These are phyloP conservation scores for Melaleuca quinquenervia DNA, from an alignment of 345 rosid genomes.

Conservation along the genomic window DNA sequence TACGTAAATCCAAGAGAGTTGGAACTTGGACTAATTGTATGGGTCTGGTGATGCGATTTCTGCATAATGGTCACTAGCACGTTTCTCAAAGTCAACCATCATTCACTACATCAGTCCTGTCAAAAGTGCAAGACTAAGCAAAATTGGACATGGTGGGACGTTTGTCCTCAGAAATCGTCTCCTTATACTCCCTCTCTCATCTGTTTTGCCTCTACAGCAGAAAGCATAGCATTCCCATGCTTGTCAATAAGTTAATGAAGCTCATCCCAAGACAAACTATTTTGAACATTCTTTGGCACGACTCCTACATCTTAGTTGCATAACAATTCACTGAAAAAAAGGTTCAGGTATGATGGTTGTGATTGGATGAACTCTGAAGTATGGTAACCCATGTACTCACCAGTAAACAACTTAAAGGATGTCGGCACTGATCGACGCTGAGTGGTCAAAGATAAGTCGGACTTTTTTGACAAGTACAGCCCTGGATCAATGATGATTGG, in stretches of 20 bases:
- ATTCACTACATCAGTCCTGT: background rate
- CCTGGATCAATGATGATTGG: slow-evolving; percentile 91
- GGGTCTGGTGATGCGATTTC: background rate
- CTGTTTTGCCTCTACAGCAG: background rate
- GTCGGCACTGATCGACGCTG: slow-evolving; percentile 80
- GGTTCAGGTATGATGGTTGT: background rate
- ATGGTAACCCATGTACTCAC: slow-evolving; percentile 13
- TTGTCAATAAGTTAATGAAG: background rate
- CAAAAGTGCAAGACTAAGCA: background rate
- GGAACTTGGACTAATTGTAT: background rate
- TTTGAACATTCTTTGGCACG: background rate
- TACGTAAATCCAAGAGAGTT: background rate
- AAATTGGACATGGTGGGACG: background rate
- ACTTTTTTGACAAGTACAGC: slow-evolving; percentile 69
- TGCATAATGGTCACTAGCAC: background rate
- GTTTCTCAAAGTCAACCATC: background rate
- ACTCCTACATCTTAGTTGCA: background rate
- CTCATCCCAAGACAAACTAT: background rate
- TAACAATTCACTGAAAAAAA: background rate
- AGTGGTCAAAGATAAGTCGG: slow-evolving; percentile 65
- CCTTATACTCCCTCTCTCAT: background rate
- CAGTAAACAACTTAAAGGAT: slow-evolving; percentile 81
- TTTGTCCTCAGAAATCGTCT: background rate
- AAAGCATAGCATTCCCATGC: background rate
- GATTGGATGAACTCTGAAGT: background rate